Evolutionary conservation across 2,329 filamentous ascomycete genomes (phyloP).

Genomic region (Colletotrichum sublineola): DNA sequence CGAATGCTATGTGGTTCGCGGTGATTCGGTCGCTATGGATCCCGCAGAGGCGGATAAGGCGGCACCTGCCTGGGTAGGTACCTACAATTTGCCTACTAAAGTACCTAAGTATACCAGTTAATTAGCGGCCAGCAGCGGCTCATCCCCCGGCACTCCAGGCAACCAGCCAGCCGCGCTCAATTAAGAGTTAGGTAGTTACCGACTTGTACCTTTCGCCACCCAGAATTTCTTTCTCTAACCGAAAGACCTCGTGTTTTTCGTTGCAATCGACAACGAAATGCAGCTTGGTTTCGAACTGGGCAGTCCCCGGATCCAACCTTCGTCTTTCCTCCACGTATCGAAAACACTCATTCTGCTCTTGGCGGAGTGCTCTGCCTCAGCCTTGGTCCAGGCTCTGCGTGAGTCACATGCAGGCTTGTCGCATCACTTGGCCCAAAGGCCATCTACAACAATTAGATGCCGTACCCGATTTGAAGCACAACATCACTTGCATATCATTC

Average conservation of each 20-base stretch:
- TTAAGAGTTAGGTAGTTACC: too few relatives aligned
- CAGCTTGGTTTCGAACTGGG: neutral
- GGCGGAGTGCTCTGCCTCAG: neutral
- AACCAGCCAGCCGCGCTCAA: neutral
- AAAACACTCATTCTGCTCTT: neutral
- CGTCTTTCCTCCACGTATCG: neutral
- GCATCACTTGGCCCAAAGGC: neutral
- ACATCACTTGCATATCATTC: neutral
- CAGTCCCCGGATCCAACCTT: neutral
- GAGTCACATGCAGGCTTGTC: constrained; percentile 6
- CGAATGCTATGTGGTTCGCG: neutral
- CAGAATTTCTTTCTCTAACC: neutral
- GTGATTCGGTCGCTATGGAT: neutral
- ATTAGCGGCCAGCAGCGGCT: neutral
- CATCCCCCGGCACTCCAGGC: neutral
- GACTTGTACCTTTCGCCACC: neutral
- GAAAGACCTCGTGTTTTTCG: neutral
- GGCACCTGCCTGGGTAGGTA: neutral
- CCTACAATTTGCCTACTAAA: too few relatives aligned
- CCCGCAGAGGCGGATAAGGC: neutral
- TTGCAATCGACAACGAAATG: neutral
- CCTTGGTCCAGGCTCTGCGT: neutral
- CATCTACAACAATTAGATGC: neutral
- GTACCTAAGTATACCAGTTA: neutral
- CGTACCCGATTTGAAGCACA: neutral